Percentiles rank a stretch among this genome's conserved stretches.
Evolutionary conservation across 139 green algal species (phyloP).

Genomic region (Chlorella sp.): DNA sequence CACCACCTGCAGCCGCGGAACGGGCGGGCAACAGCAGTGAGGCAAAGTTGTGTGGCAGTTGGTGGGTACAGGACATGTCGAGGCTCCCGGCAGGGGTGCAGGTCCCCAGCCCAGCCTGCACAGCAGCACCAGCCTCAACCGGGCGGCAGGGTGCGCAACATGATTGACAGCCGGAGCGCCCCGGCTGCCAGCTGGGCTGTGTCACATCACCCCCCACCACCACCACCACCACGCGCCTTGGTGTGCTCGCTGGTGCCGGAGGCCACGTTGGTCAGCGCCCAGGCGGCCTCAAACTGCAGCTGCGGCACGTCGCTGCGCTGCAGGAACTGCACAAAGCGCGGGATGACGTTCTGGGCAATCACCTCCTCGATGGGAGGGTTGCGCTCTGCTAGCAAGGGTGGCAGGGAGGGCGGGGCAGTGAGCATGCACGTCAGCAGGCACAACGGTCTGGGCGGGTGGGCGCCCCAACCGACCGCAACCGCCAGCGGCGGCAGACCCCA

Average conservation of each 20-base stretch:
- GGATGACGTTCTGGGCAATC: constrained; percentile 95
- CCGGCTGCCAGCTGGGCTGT: too few species aligned
- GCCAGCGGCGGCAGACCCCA: background rate
- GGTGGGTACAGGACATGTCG: too few species aligned
- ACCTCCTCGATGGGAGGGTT: constrained; percentile 99
- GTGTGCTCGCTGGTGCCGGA: constrained; percentile 98
- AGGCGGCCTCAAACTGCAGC: constrained; percentile 86
- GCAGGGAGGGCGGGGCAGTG: background rate
- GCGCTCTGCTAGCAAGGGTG: constrained; percentile 75
- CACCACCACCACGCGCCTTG: constrained; percentile 27
- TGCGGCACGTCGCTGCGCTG: constrained; percentile 85
- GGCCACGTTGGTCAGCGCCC: constrained; percentile 99
- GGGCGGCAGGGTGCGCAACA: too few species aligned
- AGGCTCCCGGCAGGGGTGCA: too few species aligned
- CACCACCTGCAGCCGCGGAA: constrained; percentile 86
- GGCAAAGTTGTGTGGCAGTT: too few species aligned
- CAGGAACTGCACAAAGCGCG: constrained; percentile 97
- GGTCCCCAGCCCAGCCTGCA: too few species aligned
- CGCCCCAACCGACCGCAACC: background rate
- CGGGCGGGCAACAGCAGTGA: too few species aligned
- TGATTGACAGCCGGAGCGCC: too few species aligned
- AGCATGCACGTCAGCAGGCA: background rate
- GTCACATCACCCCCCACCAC: too few species aligned
- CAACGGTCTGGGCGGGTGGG: too few species aligned
- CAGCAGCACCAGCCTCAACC: too few species aligned